Evolutionary conservation across 495 filamentous ascomycete genomes (phyloP).

Genomic region (Apiosordaria backusii): DNA sequence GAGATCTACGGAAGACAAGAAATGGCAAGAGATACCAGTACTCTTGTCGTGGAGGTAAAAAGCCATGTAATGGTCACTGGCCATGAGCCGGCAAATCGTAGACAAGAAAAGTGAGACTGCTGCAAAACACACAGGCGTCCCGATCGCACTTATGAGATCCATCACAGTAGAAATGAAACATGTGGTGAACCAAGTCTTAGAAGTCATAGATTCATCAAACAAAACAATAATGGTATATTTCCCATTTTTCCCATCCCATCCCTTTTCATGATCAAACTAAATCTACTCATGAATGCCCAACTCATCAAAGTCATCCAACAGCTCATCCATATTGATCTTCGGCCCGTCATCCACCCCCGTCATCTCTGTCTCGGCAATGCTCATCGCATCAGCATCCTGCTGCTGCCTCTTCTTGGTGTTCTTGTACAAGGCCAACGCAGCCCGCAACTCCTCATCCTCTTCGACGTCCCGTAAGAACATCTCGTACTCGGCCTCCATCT

Average conservation of each 20-base stretch:
- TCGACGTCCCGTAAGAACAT: constrained; percentile 96
- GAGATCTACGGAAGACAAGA: neutral
- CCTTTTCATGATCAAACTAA: neutral
- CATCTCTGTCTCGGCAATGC: constrained; percentile 62
- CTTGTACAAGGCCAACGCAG: constrained; percentile 85
- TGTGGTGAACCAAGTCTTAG: no score
- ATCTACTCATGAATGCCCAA: constrained; percentile 53
- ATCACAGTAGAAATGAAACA: neutral
- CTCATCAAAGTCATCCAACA: constrained; percentile 88
- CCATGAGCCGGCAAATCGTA: no score
- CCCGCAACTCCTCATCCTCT: constrained; percentile 83
- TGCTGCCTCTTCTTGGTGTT: constrained; percentile 38
- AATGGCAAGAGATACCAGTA: no score
- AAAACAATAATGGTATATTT: neutral
- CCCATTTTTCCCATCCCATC: neutral
- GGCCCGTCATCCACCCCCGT: constrained; percentile 70
- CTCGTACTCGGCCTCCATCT: constrained; percentile 88
- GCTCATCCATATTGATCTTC: constrained; percentile 74
- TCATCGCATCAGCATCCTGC: constrained; percentile 48
- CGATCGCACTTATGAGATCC: no score
- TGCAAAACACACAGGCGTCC: no score
- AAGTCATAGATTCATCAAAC: no score
- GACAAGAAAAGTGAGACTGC: no score
- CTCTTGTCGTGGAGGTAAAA: no score
- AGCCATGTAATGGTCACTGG: no score